These are phyloP conservation scores for Blastobotrys serpentis DNA, from an alignment of 1,139 yeast species.

Conservation along the genomic window DNA sequence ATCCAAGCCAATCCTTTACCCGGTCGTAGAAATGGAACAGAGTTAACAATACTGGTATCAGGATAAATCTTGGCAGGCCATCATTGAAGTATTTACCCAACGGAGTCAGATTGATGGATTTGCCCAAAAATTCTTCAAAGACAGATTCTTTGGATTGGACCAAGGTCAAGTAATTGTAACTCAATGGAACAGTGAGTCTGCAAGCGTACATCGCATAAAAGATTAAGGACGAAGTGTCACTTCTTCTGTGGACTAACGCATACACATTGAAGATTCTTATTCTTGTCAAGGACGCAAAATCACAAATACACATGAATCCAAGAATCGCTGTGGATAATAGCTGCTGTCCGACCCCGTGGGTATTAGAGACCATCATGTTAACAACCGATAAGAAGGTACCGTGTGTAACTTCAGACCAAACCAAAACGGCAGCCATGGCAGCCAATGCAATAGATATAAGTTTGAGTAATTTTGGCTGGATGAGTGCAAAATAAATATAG, in stretches of 20 bases:
- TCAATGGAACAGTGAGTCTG: conserved; percentile 76
- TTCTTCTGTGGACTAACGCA: conserved; percentile 62
- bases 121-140: conserved; percentile 61
- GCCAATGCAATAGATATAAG: conserved; percentile 44
- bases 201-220: conserved; percentile 82
- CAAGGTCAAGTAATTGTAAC: conserved; percentile 73
- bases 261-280: conserved; percentile 73
- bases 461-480: conserved; percentile 51
- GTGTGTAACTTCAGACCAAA: conserved; percentile 74
- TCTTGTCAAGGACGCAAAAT: conserved; percentile 65
- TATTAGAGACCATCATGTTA: conserved; percentile 46
- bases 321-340: conserved; percentile 47
- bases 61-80: conserved; percentile 68
- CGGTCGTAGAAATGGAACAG: conserved; percentile 68
- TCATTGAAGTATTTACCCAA: conserved; percentile 70
- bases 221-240: conserved; percentile 72
- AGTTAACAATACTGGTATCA: conserved; percentile 66
- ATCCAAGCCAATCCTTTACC: conserved; percentile 52
- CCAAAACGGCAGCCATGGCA: conserved; percentile 51
- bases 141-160: conserved; percentile 49
- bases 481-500: conserved; percentile 42
- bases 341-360: conserved; percentile 39
- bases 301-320: conserved; percentile 64
- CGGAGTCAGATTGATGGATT: conserved; percentile 71
- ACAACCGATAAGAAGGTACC: conserved; percentile 65